phyloP scores from a whole-genome alignment of 2,329 filamentous ascomycete genomes.

The Apiospora aurea region DNA sequence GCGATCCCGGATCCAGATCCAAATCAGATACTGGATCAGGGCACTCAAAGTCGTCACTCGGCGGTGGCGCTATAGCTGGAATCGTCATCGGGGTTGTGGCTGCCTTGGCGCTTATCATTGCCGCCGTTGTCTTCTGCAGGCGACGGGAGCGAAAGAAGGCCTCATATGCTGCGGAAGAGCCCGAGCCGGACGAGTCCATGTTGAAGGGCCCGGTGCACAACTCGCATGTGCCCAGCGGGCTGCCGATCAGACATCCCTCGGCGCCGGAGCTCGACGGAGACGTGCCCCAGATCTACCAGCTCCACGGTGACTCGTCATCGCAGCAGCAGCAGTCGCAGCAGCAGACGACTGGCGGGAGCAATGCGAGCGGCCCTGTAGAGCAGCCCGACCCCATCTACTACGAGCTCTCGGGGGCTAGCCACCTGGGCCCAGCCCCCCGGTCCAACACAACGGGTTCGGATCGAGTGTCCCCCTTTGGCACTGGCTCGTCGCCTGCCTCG shows the following conservation, averaged over 20 bases:
- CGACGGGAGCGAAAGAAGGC: conserved; percentile 32
- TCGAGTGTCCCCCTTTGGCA: conserved; percentile 29
- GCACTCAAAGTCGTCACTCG: conserved; percentile 25
- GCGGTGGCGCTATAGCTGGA: conserved; percentile 36
- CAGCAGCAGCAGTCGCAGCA: conserved; percentile 5
- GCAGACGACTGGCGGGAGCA: conserved; percentile 27
- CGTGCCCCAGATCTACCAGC: conserved; percentile 31
- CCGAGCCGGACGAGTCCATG: conserved; percentile 36
- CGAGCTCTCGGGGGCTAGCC: conserved; percentile 37
- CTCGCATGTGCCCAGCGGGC: conserved; percentile 33
- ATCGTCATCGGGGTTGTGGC: conserved; percentile 35
- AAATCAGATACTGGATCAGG: conserved; percentile 19
- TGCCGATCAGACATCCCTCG: conserved; percentile 26
- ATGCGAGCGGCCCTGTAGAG: background rate
- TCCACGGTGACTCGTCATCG: conserved; percentile 28
- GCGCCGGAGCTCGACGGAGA: conserved; percentile 33
- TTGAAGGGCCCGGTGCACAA: conserved; percentile 42
- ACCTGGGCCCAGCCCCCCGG: conserved; percentile 16
- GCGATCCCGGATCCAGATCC: conserved; percentile 24
- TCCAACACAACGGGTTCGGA: conserved; percentile 28
- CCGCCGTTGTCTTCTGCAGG: conserved; percentile 31
- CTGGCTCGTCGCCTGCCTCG: conserved; percentile 26
- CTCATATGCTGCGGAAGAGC: conserved; percentile 30
- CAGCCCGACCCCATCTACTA: conserved; percentile 32
- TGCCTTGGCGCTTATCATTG: conserved; percentile 28